phyloP scores from a whole-genome alignment of 2,329 filamentous ascomycete species.

The Pyrenochaeta sp. region DNA sequence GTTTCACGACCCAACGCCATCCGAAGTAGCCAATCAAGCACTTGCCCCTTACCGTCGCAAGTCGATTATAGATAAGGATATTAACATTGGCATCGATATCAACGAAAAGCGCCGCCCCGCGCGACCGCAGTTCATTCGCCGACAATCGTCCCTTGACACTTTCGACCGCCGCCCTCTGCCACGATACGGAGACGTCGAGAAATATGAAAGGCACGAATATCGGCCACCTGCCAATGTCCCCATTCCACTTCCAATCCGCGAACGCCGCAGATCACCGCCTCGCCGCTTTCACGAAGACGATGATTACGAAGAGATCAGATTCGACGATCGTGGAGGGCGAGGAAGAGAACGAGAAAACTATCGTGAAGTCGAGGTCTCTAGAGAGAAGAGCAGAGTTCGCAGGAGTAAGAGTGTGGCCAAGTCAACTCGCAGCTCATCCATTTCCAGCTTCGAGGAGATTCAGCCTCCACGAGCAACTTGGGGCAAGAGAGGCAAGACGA shows the following conservation, averaged over 20 bases:
- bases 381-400: constrained; percentile 53
- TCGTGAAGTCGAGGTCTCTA: constrained; percentile 58
- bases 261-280: constrained; percentile 58
- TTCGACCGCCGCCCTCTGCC: constrained; percentile 78
- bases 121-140: constrained; percentile 74
- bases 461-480: constrained; percentile 43
- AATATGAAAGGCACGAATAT: constrained; percentile 58
- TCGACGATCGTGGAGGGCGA: constrained; percentile 35
- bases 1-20: constrained; percentile 57
- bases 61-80: constrained; percentile 65
- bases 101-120: constrained; percentile 58
- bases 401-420: constrained; percentile 41
- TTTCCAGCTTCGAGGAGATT: constrained; percentile 52
- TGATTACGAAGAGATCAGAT: constrained; percentile 66
- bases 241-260: constrained; percentile 68
- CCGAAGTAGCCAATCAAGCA: constrained; percentile 59
- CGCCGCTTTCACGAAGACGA: constrained; percentile 73
- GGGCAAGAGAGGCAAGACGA: constrained; percentile 80
- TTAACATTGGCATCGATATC: constrained; percentile 56
- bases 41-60: constrained; percentile 67
- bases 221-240: constrained; percentile 74
- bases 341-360: constrained; percentile 53
- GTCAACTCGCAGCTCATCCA: constrained; percentile 50
- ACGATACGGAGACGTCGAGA: constrained; percentile 59
- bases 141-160: constrained; percentile 89